Conservation (phyloP, 2,329 filamentous ascomycete species). For the Cadophora malorum region DNA sequence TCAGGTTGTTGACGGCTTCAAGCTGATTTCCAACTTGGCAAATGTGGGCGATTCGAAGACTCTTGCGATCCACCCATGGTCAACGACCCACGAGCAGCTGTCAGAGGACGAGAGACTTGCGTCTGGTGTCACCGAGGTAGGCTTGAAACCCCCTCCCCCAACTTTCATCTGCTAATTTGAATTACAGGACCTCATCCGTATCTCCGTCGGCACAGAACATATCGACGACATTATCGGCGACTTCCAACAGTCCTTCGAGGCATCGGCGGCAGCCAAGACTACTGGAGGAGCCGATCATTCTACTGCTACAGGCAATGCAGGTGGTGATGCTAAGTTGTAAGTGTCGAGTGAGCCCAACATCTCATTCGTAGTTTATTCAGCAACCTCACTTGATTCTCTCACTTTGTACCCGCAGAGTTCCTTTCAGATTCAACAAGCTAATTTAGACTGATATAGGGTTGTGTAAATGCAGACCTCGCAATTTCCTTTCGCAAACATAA, state of each 20-base stretch:
- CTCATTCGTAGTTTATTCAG: background rate
- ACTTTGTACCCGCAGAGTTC: background rate
- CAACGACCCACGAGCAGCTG: slow-evolving; percentile 93
- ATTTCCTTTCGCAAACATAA: background rate
- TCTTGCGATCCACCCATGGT: slow-evolving; percentile 93
- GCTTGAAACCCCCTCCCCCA: background rate
- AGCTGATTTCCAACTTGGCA: slow-evolving; percentile 92
- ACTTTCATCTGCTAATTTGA: background rate
- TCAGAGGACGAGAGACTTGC: slow-evolving; percentile 78
- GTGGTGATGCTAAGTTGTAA: slow-evolving; percentile 38
- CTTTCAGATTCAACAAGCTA: background rate
- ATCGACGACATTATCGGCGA: slow-evolving; percentile 97
- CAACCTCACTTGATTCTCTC: background rate
- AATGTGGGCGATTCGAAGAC: slow-evolving; percentile 98
- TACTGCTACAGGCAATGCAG: slow-evolving; percentile 29
- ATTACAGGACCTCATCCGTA: slow-evolving; percentile 81
- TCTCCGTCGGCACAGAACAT: slow-evolving; percentile 94
- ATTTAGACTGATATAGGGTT: slow-evolving; percentile 19
- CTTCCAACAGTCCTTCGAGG: slow-evolving; percentile 88
- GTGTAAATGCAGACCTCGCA: slow-evolving; percentile 29
- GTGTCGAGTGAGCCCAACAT: background rate
- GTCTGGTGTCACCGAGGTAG: slow-evolving; percentile 82
- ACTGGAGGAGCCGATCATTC: slow-evolving; percentile 40
- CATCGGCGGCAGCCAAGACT: slow-evolving; percentile 54
- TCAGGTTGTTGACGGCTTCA: slow-evolving; percentile 91